phyloP scores from a whole-genome alignment of 495 filamentous ascomycete genomes.

The Friedmanniomyces endolithicus region DNA sequence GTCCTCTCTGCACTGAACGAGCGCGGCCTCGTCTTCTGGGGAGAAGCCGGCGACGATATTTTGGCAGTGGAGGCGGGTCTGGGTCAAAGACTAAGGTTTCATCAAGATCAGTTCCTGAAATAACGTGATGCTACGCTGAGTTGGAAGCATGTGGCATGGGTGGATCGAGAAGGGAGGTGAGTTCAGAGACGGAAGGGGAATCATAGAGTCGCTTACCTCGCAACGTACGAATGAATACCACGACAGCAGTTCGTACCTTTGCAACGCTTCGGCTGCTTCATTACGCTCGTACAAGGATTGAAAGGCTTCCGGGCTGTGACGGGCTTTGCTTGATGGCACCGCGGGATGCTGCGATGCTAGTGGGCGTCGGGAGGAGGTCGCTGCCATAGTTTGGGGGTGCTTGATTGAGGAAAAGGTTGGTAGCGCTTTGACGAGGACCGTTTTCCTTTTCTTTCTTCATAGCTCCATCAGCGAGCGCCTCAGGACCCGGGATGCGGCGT shows the following conservation, averaged over 20 bases:
- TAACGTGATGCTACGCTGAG: too few species aligned
- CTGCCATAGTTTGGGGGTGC: background rate
- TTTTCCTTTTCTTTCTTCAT: background rate
- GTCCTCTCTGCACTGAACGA: conserved; percentile 13
- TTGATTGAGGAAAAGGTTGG: background rate
- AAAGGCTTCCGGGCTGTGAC: conserved; percentile 12
- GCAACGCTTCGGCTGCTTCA: conserved; percentile 13
- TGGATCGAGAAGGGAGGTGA: background rate
- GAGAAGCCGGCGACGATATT: conserved; percentile 18
- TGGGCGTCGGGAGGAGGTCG: background rate
- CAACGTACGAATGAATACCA: conserved; percentile 17
- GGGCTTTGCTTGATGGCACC: background rate
- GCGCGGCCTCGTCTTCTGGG: conserved; percentile 9
- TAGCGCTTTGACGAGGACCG: background rate
- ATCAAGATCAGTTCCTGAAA: background rate
- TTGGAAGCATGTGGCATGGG: too few species aligned
- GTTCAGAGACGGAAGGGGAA: background rate
- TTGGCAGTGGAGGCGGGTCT: conserved; percentile 20
- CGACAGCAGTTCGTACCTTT: conserved; percentile 19
- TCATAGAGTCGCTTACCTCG: conserved; percentile 8
- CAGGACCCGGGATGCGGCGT: background rate
- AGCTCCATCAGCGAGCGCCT: background rate
- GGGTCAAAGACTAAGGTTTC: conserved; percentile 9
- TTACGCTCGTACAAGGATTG: conserved; percentile 5
- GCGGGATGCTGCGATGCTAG: background rate